Evolutionary conservation across 1,284 basidiomycete genomes (phyloP), one percentile per base, ranked within the genome.

Genomic region (Ganoderma leucocontextum): DNA sequence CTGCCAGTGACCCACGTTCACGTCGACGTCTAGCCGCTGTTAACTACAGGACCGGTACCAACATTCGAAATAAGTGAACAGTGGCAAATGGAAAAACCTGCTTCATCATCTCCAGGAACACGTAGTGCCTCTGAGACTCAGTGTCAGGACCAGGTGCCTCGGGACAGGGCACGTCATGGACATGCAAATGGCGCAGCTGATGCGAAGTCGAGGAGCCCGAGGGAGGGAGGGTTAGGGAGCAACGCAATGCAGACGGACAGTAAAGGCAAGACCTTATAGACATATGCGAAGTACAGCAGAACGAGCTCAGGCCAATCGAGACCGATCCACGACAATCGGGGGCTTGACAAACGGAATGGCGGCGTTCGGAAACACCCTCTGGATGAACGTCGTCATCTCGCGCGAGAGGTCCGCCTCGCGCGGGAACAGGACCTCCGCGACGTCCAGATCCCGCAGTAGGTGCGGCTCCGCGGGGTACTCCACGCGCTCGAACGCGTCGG

Each of bases 351-450:
- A 29, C 29, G 29, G 29, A 29, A 29, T 29, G 29, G 29, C 29
- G 29, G 29, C 29, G 29, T 22, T 33, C 10, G 64, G 60, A 8
- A 66, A 66, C 13, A 66, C 60, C 19, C 41, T 35, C 52, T 29
- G 44, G 39, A 42, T 35, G 22, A 66, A 62, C 12, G 35, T 29
- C 4, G 52, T 57, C 49, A 62, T 47, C 49, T 62, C 60, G 15
- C 10, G 4, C 19, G 64, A 61, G 13, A 66, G 52, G n/a, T 66
- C 64, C 52, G 22, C 15, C 10, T 25, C 41, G 4, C 15, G 53
- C 47, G 52, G 60, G 35, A 66, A 66, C 64, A 44, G 41, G 33
- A 66, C 64, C 60, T 57, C 17, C 60, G 25, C 52, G 17, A 66
- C 52, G 8, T 57, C 44, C 19, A 66, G 36, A 5, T 61, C 52